Base-by-base conservation (phyloP, 2,329 filamentous ascomycete species). In the Cercospora sojina region DNA sequence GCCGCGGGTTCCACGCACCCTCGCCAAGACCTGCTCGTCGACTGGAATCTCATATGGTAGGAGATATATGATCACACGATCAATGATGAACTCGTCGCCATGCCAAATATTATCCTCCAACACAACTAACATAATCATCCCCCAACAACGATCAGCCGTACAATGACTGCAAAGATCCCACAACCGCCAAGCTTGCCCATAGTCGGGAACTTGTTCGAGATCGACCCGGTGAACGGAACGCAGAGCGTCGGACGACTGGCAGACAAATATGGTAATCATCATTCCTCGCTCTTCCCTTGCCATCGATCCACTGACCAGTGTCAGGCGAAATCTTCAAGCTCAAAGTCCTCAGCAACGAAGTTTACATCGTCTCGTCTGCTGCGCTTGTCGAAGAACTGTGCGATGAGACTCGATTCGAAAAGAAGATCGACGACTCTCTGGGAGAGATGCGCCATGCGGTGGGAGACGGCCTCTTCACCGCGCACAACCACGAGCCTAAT, bases 121-220 rank as follows among this genome's bases (percentile, higher is more conserved):
- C 10, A 3, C 13, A 7, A 12, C 43, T 13, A 2, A 49, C 20
- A 25, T 10, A 20, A 23, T 23, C 10, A 23, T 2, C 20, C 13
- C 13, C 5, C 43, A 23, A 13, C 43, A 49, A 20, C 2, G 12
- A 49, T 3, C 18, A 49, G 5, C 10, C 43, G 7, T 23, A 49
- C n/a, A 9, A 59, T 62, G 59, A 20, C 65, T 16, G 56, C 61
- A 4, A 64, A 60, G 4, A 88, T 91, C 62, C 89, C 89, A 1
- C 83, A 85, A 58, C 89, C 89, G 25, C 83, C 83, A 59, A 86
- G 85, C 3, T 79, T 89, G 65, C 89, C 88, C 1, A 76, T 91
- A 29, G 68, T 91, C 20, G 89, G 90, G 25, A 90, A 91, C 70
- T 74, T 89, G 25, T 78, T 80, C 64, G 87, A 90, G 68, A 83